Evolutionary conservation across 2,329 filamentous ascomycete species (phyloP), one percentile per base, ranked within the genome.

Genomic region (Penicillium rolfsii): DNA sequence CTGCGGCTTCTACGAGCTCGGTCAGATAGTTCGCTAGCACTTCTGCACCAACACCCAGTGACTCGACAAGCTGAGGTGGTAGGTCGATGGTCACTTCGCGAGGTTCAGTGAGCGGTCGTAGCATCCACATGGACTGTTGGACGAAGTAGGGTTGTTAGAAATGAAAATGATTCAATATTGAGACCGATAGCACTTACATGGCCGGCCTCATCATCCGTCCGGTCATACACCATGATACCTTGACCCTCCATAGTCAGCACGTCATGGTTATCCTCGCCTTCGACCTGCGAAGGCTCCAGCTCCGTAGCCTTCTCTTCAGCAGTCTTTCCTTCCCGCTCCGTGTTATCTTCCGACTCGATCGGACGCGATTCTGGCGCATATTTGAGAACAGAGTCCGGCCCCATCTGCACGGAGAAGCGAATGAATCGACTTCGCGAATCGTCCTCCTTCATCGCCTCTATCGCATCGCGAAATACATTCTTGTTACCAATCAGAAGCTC

Each of bases 161-260:
- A 41, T 26, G 14, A 8, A 33, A 33, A 50, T 22, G 2, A 40
- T 38, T 9, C 19, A 16, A 8, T 1, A 16, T 28, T 40, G n/a
- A n/a, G 22, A 26, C 24, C n/a, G 5, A 45, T 35, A 8, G 19
- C 55, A 59, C 58, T 84, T 91, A 96, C 92, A 83, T 98, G 94
- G 72, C 91, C 95, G 74, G 95, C 91, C 58, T 89, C 90, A 55
- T 92, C 93, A 40, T 92, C 91, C 12, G 90, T 86, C 63, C 90
- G 88, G 75, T 98, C 93, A 74, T 97, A 98, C 6, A 98, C 92
- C 90, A 98, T 96, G 73, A 99, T 99, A 24, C 95, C 95, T 78
- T 99, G 95, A 6, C 91, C 96, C 79, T 99, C 96, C 61, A 99
- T 85, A 64, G 93, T 89, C 62, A 97, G 83, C 41, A 87, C 79